Conservation (phyloP, 768 basidiomycete genomes). For the Lactifluus subvellereus region DNA sequence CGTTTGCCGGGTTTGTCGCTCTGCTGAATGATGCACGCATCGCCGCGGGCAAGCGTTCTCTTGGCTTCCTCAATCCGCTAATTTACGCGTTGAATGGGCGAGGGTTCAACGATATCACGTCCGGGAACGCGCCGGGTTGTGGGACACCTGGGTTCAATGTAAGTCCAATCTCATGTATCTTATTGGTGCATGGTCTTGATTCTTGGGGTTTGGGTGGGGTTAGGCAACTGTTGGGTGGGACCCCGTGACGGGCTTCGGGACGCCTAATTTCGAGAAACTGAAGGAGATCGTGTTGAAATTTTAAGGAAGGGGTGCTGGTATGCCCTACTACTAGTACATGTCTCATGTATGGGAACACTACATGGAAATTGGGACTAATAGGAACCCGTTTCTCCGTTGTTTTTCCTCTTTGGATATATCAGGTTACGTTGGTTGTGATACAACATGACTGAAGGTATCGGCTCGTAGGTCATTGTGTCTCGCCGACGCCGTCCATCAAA, state of each 20-base stretch:
- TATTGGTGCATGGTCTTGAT: no score
- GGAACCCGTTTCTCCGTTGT: no score
- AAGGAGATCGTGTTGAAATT: conserved; percentile 8
- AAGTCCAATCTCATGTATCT: neutral
- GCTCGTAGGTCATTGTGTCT: no score
- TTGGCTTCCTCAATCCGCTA: conserved; percentile 67
- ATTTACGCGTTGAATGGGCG: conserved; percentile 40
- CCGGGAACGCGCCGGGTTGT: conserved; percentile 35
- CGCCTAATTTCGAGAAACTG: conserved; percentile 32
- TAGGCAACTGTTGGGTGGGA: conserved; percentile 35
- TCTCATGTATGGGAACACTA: no score
- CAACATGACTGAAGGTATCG: no score
- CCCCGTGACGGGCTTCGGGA: conserved; percentile 33
- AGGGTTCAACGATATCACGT: conserved; percentile 51
- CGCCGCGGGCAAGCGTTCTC: conserved; percentile 34
- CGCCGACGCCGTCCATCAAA: no score
- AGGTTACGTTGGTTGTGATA: no score
- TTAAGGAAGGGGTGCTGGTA: no score
- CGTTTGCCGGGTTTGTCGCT: conserved; percentile 46
- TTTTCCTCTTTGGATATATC: no score
- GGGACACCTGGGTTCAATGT: conserved; percentile 34
- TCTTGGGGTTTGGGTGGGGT: neutral
- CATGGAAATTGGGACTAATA: no score
- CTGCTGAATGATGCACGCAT: conserved; percentile 52
- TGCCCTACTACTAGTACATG: no score